Base-by-base conservation (phyloP, 805 yeast species). In the Saturnispora sanitii region DNA sequence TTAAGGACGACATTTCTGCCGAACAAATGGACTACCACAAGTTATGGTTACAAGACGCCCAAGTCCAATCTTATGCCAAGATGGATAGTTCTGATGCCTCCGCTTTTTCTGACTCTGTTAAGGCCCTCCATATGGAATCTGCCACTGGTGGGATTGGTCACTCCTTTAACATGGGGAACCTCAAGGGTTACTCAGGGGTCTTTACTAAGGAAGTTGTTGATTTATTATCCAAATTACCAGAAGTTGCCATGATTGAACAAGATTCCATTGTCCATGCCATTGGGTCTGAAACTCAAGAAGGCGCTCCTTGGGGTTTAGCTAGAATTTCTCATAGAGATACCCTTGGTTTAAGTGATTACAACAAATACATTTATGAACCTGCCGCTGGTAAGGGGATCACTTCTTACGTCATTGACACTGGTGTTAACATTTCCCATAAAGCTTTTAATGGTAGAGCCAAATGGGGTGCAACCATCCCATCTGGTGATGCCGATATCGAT, bases 271-370 rank as follows among this genome's bases (percentile, higher is more conserved):
- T 85, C 41, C 64, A 68, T 46, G 75, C 86, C 22, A 66, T 65
- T 39, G 79, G 76, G 51, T 70, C 77, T 39, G 73, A 77, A 46
- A 71, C 75, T 45, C 92, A 86, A 66, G 72, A 73, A 49, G 87
- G 87, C 47, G 88, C 95, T 22, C 94, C 95, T 35, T 87, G 96
- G 96, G 96, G 96, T 53, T 72, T 87, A 48, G 83, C 94, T 20
- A 76, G 96, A 69, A 76, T 87, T 45, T 82, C 95, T 20, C 95
- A 86, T 65, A 75, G 88, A 62, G 74, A 77, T 43, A 70, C 79
- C 15, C 68, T 81, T 55, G 74, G 77, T 48, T 68, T 82, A 47
- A 79, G 79, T 44, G 71, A 79, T 40, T 79, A 78, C 66, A 79
- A 77, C 64, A 79, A 79, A 59, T 85, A 85, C 61, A 55, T 79